Conservation (phyloP, 345 rosid species). For the Heritiera fomes region DNA sequence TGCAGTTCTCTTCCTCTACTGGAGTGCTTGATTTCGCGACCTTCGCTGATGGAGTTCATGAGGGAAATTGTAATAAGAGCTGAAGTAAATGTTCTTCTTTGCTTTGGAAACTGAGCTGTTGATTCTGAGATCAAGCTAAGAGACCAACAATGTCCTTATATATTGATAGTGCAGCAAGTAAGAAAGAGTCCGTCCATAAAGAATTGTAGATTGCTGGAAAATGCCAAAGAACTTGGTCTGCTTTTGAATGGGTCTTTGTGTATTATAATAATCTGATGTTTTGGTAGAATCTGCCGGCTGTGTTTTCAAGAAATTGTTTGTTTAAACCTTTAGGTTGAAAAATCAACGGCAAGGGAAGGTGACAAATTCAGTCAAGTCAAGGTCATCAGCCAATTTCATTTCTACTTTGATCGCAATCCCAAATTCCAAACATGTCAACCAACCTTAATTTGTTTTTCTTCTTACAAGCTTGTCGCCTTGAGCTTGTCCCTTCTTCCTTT, state of each 20-base stretch:
- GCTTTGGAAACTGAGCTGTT: not conserved
- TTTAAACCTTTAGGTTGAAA: not conserved
- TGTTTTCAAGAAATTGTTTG: not conserved
- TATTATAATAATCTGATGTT: not conserved
- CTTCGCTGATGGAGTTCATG: not conserved
- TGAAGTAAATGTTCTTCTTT: not conserved
- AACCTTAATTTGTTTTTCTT: not conserved
- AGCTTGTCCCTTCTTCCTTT: not conserved
- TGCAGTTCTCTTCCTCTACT: not conserved
- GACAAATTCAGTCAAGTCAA: not conserved
- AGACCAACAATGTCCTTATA: not conserved
- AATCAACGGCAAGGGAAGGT: not conserved
- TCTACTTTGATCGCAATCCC: not conserved
- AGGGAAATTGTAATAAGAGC: not conserved
- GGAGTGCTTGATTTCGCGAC: not conserved
- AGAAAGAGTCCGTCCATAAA: not conserved
- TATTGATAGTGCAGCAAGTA: not conserved
- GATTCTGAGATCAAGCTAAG: not conserved
- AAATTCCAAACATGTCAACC: not conserved
- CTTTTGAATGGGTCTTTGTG: slow-evolving; percentile 4
- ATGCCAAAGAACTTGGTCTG: slow-evolving; percentile 3
- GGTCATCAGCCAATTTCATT: not conserved
- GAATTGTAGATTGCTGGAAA: not conserved
- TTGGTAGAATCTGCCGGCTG: slow-evolving; percentile 5
- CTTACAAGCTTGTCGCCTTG: not conserved